Conservation (phyloP, 306 rosid species). For the Lupinus albus region DNA sequence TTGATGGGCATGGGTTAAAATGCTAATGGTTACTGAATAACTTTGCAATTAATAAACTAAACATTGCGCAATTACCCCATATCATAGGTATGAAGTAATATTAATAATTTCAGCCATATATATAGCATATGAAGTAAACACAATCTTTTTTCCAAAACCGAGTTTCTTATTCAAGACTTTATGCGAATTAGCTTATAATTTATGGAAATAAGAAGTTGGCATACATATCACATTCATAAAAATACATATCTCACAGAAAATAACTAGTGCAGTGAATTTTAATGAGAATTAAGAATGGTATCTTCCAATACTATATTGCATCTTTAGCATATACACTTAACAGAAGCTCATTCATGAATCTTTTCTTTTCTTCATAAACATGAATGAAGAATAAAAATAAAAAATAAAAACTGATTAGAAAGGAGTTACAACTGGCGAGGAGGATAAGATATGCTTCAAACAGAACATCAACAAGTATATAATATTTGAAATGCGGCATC, state of each 20-base stretch:
- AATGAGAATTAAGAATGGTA: slow-evolving; percentile 12
- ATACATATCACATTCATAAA: not conserved
- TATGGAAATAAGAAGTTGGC: slow-evolving; percentile 5
- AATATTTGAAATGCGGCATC: slow-evolving; percentile 13
- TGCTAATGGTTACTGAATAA: not conserved
- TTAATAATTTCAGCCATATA: not conserved
- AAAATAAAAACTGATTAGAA: not conserved
- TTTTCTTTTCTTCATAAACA: not conserved
- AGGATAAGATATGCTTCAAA: not conserved
- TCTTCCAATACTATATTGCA: slow-evolving; percentile 7
- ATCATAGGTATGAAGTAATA: not conserved
- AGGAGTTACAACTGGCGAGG: not conserved
- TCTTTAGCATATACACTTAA: slow-evolving; percentile 10
- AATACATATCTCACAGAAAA: not conserved
- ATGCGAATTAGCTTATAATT: not conserved
- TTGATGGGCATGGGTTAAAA: slow-evolving; percentile 5
- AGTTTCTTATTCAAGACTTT: not conserved
- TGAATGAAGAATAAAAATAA: no score
- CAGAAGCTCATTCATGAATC: not conserved
- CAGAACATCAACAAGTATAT: slow-evolving; percentile 25
- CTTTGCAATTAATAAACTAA: slow-evolving; percentile 9
- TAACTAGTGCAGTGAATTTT: slow-evolving; percentile 16
- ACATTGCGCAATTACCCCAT: not conserved
- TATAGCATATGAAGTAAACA: not conserved
- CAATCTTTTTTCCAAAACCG: not conserved